Conservation (phyloP, 2,329 filamentous ascomycete genomes). For the Venturia carpophila region DNA sequence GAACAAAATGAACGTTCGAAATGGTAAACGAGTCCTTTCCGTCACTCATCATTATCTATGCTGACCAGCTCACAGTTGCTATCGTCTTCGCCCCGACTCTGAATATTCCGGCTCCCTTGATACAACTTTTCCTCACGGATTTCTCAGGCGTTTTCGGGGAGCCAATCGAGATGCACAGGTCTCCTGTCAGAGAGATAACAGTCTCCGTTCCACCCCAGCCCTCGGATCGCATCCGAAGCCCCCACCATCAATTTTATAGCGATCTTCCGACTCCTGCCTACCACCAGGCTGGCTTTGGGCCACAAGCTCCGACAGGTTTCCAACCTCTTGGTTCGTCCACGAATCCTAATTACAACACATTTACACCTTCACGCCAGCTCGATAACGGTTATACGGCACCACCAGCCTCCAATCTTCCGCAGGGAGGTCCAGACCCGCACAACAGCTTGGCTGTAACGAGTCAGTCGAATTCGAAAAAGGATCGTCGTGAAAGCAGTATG, state of each 20-base stretch:
- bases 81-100: conserved; percentile 97
- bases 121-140: conserved; percentile 87
- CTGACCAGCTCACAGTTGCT: conserved; percentile 51
- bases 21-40: conserved; percentile 38
- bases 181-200: conserved; percentile 38
- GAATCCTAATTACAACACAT: conserved; percentile 15
- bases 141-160: conserved; percentile 78
- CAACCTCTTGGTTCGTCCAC: conserved; percentile 17
- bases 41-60: not conserved
- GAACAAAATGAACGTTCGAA: conserved; percentile 98
- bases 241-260: conserved; percentile 57
- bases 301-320: conserved; percentile 21
- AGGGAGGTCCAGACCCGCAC: conserved; percentile 6
- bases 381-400: conserved; percentile 11
- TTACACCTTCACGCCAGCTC: not conserved
- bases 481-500: conserved; percentile 18
- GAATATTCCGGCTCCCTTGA: conserved; percentile 91
- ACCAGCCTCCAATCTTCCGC: conserved; percentile 7
- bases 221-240: conserved; percentile 54
- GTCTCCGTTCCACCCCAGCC: conserved; percentile 35
- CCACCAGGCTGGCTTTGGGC: conserved; percentile 46
- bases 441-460: not conserved
- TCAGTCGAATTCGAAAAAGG: conserved; percentile 2
- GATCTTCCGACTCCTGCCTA: conserved; percentile 59
- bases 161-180: conserved; percentile 48